Evolutionary conservation across 129 eudicot species (phyloP), one percentile per base, ranked within the genome.

Genomic region (Lonicera japonica): DNA sequence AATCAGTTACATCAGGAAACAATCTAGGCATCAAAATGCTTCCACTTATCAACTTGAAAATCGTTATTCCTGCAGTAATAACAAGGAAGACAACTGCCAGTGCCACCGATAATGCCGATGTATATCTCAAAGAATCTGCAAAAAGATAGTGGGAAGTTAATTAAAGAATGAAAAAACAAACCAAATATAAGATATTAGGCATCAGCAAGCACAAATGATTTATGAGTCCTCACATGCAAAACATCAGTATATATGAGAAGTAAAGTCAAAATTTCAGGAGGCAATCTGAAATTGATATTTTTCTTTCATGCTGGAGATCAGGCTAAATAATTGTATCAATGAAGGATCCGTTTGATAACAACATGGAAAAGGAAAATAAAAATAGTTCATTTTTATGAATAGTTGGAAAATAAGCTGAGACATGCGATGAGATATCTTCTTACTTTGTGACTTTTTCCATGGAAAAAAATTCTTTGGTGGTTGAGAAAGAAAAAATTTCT

Each of bases 81-180:
- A 92, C 85, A 51, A 92, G 85, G 68, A 92, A 92, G 19, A 87
- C 90, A 57, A 87, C 84, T 12, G 99, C 96, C 68, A 92, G 79
- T 10, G 85, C 99, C 61, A 92, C 96, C 21, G 96, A 86, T 78
- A 88, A 62, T 10, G 99, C 99, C 22, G 99, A 92, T 46, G 99
- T 92, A 77, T 82, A 85, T 70, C 82, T 82, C 77, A 92, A 70
- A 11, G 99, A 87, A 80, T 88, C 99, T 92, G 99, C 86, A 48
- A 54, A 54, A 12, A 34, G 18, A 24, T 25, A 5, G 41, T 24
- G 29, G 4, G 13, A 36, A 40, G 18, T 52, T n/a, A 38, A 22
- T 70, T 21, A 4, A 46, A 25, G 21, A 6, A 48, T 34, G 52
- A 52, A 15, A 5, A 29, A 61, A 53, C 21, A 19, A 40, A n/a